Evolutionary conservation across 176 grass and related monocot species (phyloP), one percentile per base, ranked within the genome.

Genomic region (Carex parvula): DNA sequence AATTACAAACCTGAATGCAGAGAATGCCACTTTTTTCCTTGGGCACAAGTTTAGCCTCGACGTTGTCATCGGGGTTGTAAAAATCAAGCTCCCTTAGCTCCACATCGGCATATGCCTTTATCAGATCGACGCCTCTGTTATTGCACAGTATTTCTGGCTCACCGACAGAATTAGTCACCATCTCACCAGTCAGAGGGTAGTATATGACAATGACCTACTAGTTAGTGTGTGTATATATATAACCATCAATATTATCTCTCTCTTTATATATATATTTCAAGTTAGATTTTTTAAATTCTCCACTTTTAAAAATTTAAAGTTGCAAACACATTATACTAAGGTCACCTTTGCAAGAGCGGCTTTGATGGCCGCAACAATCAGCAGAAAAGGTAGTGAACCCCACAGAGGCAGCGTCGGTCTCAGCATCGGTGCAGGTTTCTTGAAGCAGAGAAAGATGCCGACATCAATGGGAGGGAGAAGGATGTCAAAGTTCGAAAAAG

Each of bases 91-190:
- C 88, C 15, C 84, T 60, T 55, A 97, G 79, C 72, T 78, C 79
- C 14, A 52, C 60, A 18, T 70, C 89, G 3, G 29, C 91, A 5
- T 54, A 69, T 16, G 55, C 88, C 74, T 85, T 88, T 6, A 42
- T 58, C 41, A 97, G 88, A 32, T 91, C 91, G 1, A 97, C 94
- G n/a, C 94, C 94, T 18, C 88, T 86, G 53, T 90, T 80, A 26
- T 66, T 91, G 86, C 94, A 97, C 4, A 93, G 87, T 21, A 97
- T 61, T 90, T 97, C 91, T 1, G 91, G 94, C 89, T 97, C 91
- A 12, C 84, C 88, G 4, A 42, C 86, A 13, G 52, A 81, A 88
- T 82, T 94, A 48, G 64, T 16, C 41, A 84, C 82, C 9, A 97
- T 86, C 72, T 90, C 88, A 1, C 94, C 91, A 2, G 88, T 88